phyloP scores from a whole-genome alignment of 768 basidiomycete genomes.

The Phanerodontia chrysosporium region DNA sequence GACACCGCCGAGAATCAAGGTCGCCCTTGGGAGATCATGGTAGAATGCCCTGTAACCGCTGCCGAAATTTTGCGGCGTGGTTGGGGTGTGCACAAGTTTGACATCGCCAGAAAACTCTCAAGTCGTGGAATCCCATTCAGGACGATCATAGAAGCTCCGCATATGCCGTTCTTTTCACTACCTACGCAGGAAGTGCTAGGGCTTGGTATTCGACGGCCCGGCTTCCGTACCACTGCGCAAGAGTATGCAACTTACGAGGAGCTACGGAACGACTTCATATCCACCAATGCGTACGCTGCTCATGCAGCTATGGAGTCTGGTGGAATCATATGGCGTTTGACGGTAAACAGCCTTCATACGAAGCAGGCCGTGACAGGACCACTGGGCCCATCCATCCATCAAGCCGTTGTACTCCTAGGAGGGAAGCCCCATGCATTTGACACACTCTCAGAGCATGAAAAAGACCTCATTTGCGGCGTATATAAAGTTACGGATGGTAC shows the following conservation, averaged over 20 bases:
- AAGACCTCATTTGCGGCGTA: too few relatives aligned
- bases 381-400: too few relatives aligned
- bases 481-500: too few relatives aligned
- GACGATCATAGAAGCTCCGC: too few relatives aligned
- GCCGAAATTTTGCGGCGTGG: not conserved
- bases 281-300: not conserved
- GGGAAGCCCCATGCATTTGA: too few relatives aligned
- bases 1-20: too few relatives aligned
- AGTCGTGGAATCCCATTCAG: too few relatives aligned
- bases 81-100: not conserved
- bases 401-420: too few relatives aligned
- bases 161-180: too few relatives aligned
- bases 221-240: not conserved
- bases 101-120: not conserved
- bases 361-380: not conserved
- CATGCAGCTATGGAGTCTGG: not conserved
- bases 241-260: not conserved
- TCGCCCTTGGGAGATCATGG: too few relatives aligned
- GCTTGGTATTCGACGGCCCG: not conserved
- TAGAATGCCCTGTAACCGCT: not conserved
- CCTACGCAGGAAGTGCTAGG: not conserved
- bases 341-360: not conserved
- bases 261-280: not conserved
- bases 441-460: too few relatives aligned
- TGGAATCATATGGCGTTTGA: conserved; percentile 1